phyloP scores from a whole-genome alignment of 192 early-diverging fungal species.

The Chytriomyces sp. region DNA sequence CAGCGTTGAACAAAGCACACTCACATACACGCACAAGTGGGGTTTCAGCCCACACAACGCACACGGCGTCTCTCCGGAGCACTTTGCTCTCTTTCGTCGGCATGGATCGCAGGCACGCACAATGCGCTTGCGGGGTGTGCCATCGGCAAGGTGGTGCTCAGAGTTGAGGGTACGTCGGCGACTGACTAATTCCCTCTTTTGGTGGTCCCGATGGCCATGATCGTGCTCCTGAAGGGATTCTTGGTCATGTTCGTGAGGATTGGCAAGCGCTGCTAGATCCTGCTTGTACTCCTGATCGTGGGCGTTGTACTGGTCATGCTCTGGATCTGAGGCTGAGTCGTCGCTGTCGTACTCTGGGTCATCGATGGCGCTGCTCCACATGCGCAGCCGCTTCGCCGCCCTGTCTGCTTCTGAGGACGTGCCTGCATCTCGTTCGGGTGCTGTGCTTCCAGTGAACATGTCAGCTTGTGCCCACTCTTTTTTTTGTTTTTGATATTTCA shows the following conservation, averaged over 20 bases:
- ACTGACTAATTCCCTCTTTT: too few relatives aligned
- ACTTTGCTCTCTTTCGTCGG: slow-evolving; percentile 29
- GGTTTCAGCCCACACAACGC: slow-evolving; percentile 21
- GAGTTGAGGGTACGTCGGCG: too few relatives aligned
- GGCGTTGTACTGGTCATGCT: background rate
- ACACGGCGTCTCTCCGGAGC: slow-evolving; percentile 32
- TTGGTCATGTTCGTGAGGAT: background rate
- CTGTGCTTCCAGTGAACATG: too few relatives aligned
- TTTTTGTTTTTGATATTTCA: too few relatives aligned
- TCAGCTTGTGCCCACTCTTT: too few relatives aligned
- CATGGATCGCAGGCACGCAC: slow-evolving; percentile 35
- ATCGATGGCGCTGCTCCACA: too few relatives aligned
- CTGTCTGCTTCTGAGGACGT: too few relatives aligned
- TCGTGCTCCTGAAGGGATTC: background rate
- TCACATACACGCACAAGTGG: slow-evolving; percentile 21
- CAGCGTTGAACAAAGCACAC: background rate
- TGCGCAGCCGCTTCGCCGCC: too few relatives aligned
- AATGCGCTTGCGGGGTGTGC: slow-evolving; percentile 11
- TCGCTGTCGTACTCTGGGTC: background rate
- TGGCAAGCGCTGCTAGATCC: background rate
- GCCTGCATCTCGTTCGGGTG: too few relatives aligned
- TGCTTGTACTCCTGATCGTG: background rate
- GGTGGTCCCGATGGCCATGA: too few relatives aligned
- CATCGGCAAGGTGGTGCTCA: background rate
- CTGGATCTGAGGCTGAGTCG: background rate